phyloP scores from a whole-genome alignment of 116 monocot species.

The Phalaenopsis hybrid region DNA sequence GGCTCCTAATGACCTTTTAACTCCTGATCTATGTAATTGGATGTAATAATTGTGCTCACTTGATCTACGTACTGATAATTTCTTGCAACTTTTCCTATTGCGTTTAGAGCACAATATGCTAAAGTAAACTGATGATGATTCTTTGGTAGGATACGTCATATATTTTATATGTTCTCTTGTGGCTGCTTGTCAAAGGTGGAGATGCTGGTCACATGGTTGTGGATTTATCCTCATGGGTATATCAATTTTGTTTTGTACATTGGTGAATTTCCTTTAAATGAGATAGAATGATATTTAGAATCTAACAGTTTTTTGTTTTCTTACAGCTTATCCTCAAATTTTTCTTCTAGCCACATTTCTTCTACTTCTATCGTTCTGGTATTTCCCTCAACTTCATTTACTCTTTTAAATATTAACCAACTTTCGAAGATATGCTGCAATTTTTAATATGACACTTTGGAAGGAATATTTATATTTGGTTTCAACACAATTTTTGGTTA shows the following conservation, averaged over 20 bases:
- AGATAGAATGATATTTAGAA: conserved; percentile 6
- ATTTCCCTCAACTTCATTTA: conserved; percentile 14
- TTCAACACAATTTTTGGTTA: not conserved
- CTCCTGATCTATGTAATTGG: not conserved
- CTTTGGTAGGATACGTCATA: conserved; percentile 42
- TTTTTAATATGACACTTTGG: not conserved
- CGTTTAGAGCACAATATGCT: not conserved
- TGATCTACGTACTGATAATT: not conserved
- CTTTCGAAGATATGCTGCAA: not conserved
- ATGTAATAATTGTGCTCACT: not conserved
- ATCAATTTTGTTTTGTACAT: conserved; percentile 6
- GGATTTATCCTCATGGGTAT: conserved; percentile 94
- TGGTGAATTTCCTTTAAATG: not conserved
- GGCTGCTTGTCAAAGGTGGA: conserved; percentile 77
- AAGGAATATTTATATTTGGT: not conserved
- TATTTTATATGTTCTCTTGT: conserved; percentile 62
- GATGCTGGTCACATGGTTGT: conserved; percentile 74
- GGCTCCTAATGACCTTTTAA: not conserved
- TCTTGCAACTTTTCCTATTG: not conserved
- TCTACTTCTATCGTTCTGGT: conserved; percentile 93
- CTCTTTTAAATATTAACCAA: not conserved
- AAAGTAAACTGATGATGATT: not conserved
- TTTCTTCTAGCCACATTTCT: conserved; percentile 86
- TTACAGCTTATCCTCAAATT: conserved; percentile 84
- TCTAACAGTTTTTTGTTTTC: not conserved